Conservation (phyloP, 768 basidiomycete genomes). For the Pulveroboletus sp. region DNA sequence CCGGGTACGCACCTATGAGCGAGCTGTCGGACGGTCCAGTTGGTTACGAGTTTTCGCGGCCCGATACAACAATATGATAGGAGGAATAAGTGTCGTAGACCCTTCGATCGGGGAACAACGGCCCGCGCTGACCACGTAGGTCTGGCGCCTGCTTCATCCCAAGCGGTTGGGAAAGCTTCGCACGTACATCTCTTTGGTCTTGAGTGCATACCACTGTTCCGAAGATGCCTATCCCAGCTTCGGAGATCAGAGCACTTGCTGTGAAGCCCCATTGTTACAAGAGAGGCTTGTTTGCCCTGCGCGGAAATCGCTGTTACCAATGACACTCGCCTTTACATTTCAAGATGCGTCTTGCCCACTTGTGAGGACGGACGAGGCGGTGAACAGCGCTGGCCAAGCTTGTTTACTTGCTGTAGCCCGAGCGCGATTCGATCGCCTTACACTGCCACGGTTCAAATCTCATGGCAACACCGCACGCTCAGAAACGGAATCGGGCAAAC, state of each 20-base stretch:
- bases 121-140: background rate
- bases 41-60: background rate
- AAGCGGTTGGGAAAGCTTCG: background rate
- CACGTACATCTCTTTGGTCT: background rate
- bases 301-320: background rate
- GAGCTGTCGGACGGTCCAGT: background rate
- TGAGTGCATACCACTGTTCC: background rate
- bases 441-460: too few species aligned
- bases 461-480: too few species aligned
- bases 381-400: slow-evolving; percentile 14
- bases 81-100: background rate
- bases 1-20: background rate
- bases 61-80: background rate
- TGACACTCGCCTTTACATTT: background rate
- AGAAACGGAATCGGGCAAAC: too few species aligned
- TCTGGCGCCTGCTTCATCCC: too few species aligned
- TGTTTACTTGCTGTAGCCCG: too few species aligned
- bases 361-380: slow-evolving; percentile 1
- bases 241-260: background rate
- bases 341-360: too few species aligned
- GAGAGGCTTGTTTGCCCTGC: background rate
- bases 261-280: background rate
- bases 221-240: background rate
- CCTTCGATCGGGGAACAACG: background rate
- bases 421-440: too few species aligned